A percentile compares a stretch with the other conserved stretches of the same genome.
Evolutionary conservation across 345 rosid species (phyloP).

Genomic region (Toxicodendron radicans): DNA sequence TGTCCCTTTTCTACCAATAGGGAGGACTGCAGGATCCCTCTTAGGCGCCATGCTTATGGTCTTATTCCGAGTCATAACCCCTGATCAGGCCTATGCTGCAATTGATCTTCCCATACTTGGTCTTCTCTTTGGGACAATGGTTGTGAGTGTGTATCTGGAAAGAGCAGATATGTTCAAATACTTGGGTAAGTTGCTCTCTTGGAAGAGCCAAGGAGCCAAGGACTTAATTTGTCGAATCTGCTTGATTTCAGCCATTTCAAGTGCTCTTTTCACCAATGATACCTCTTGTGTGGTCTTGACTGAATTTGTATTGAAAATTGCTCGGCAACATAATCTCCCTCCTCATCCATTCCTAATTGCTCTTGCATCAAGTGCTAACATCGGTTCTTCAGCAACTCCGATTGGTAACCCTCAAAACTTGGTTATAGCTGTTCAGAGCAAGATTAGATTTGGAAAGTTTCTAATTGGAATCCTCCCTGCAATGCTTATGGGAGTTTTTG

Average conservation of each 20-base stretch:
- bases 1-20: conserved; percentile 72
- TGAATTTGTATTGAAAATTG: conserved; percentile 77
- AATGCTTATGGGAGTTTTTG: conserved; percentile 56
- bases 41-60: conserved; percentile 90
- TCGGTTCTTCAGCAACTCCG: conserved; percentile 84
- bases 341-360: conserved; percentile 82
- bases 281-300: conserved; percentile 79
- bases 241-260: conserved; percentile 69
- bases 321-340: conserved; percentile 76
- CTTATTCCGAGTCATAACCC: conserved; percentile 61
- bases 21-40: conserved; percentile 89
- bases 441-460: conserved; percentile 61
- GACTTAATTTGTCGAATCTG: conserved; percentile 72
- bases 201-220: conserved; percentile 72
- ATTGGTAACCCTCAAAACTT: conserved; percentile 92
- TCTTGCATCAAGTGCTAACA: conserved; percentile 82
- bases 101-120: conserved; percentile 85
- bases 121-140: conserved; percentile 89
- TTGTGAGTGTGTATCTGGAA: conserved; percentile 77
- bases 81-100: conserved; percentile 76
- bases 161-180: conserved; percentile 79
- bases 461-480: conserved; percentile 64
- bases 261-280: conserved; percentile 87
- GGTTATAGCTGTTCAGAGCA: conserved; percentile 72
- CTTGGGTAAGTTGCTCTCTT: conserved; percentile 66